A percentile compares a stretch with the other conserved stretches of the same genome.
These are phyloP conservation scores for Diaporthe nobilis DNA, from an alignment of 2,329 filamentous ascomycete genomes.

Conservation along the genomic window DNA sequence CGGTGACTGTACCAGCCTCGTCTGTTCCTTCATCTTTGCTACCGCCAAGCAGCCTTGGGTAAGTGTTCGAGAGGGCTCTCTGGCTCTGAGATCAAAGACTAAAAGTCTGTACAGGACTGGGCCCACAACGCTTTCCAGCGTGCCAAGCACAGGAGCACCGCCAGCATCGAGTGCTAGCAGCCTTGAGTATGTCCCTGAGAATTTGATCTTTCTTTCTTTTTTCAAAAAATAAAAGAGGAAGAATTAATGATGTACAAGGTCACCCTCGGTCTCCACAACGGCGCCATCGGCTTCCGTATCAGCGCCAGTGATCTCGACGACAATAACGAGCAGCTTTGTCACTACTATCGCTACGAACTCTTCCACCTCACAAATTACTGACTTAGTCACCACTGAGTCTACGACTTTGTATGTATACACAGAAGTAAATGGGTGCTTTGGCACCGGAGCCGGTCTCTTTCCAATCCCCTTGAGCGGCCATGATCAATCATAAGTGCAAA, in stretches of 20 bases:
- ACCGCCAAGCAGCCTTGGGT: background rate
- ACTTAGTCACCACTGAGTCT: constrained; percentile 33
- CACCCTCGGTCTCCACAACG: background rate
- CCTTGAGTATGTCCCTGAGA: background rate
- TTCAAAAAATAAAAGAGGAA: too few species aligned
- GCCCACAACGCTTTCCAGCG: background rate
- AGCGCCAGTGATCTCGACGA: constrained; percentile 28
- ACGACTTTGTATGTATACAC: constrained; percentile 27
- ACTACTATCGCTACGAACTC: constrained; percentile 40
- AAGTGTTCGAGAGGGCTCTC: background rate
- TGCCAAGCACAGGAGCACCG: constrained; percentile 5
- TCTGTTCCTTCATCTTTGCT: background rate
- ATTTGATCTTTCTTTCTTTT: background rate
- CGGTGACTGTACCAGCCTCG: background rate
- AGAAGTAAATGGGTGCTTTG: background rate
- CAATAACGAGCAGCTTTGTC: constrained; percentile 37
- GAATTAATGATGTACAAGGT: background rate
- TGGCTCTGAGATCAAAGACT: background rate
- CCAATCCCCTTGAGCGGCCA: too few species aligned
- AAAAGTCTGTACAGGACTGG: background rate
- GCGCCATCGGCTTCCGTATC: background rate
- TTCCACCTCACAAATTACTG: constrained; percentile 40
- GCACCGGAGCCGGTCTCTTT: background rate
- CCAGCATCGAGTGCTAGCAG: constrained; percentile 15
- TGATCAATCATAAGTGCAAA: background rate